Base-by-base conservation (phyloP, 208 protist species). In the Pavlovales sp. region DNA sequence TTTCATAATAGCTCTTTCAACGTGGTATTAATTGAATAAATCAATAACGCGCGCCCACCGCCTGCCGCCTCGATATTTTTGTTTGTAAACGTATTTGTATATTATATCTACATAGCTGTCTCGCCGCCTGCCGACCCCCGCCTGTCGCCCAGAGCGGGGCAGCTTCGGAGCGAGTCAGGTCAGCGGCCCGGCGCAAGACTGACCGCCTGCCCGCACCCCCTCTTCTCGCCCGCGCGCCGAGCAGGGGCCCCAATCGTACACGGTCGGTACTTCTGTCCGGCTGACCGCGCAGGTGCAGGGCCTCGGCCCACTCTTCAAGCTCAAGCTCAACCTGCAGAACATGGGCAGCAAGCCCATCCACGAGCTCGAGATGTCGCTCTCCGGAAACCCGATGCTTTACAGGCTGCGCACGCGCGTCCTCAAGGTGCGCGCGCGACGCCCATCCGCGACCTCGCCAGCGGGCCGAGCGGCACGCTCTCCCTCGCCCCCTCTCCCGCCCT, bases 271-370 rank as follows among this genome's bases (percentile, higher is more conserved):
- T 10, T 71, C 92, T 88, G 40, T 92, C 91, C 88, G 93, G 57
- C 77, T 95, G 90, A 79, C 87, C 32, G 93, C 93, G 18, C 42
- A 94, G 32, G 96, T 98, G 37, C 96, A 97, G 88, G 97, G 97
- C 18, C 92, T 98, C 37, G 96, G 97, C 5, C 96, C 96, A 0
- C 83, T 95, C 5, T 98, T 97, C 91, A 96, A 95, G 90, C 91
- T 97, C 44, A 92, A 93, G 89, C 90, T 96, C 37, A 92, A 90
- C 18, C 76, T 98, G 34, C 92, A 95, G 91, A 97, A 97, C 92
- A 91, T 93, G 38, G 94, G 93, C 32, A 47, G 90, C 30, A 38
- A 87, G 81, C 89, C 0, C 82, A 93, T 32, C 83, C 86, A 89
- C 75, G 90, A 94, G 84, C 38, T 97, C 26, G 89, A 88, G 20